Evolutionary conservation across 768 basidiomycete species (phyloP).

Genomic region (Serendipita sp.): DNA sequence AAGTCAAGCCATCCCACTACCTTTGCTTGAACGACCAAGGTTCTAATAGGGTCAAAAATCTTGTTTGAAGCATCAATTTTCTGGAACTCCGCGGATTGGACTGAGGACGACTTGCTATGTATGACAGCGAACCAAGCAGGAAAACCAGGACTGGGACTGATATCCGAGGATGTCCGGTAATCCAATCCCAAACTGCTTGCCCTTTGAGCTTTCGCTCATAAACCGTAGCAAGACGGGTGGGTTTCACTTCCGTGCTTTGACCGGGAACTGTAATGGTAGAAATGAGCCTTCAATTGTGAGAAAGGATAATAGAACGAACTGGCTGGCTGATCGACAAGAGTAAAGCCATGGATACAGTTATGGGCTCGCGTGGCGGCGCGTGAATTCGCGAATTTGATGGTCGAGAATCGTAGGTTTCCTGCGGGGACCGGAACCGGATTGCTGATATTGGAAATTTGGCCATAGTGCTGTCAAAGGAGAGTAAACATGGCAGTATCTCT

Average conservation of each 20-base stretch:
- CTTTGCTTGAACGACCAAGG: constrained; percentile 67
- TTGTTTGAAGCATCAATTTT: constrained; percentile 19
- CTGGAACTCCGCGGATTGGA: not conserved
- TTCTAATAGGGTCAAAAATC: constrained; percentile 88
- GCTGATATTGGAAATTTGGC: constrained; percentile 53
- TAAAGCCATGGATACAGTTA: constrained; percentile 59
- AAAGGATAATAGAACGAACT: not conserved
- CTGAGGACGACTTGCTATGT: constrained; percentile 41
- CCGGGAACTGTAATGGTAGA: not conserved
- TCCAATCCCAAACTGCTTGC: constrained; percentile 60
- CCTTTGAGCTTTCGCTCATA: constrained; percentile 53
- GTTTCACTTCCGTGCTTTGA: constrained; percentile 7
- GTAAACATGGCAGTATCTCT: constrained; percentile 1
- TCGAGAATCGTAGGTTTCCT: constrained; percentile 50
- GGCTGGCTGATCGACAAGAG: constrained; percentile 13
- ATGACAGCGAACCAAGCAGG: constrained; percentile 76
- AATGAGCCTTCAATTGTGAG: not conserved
- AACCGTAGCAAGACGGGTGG: constrained; percentile 35
- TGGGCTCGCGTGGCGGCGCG: constrained; percentile 67
- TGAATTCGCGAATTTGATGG: constrained; percentile 43
- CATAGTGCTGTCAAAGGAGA: constrained; percentile 48
- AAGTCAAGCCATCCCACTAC: constrained; percentile 76
- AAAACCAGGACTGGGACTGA: constrained; percentile 70
- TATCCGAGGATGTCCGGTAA: constrained; percentile 73
- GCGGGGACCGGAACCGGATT: constrained; percentile 45